Percentiles rank a stretch among this genome's conserved stretches.
These are phyloP conservation scores for Aspergillus sp. DNA, from an alignment of 2,329 filamentous ascomycete genomes.

Conservation along the genomic window DNA sequence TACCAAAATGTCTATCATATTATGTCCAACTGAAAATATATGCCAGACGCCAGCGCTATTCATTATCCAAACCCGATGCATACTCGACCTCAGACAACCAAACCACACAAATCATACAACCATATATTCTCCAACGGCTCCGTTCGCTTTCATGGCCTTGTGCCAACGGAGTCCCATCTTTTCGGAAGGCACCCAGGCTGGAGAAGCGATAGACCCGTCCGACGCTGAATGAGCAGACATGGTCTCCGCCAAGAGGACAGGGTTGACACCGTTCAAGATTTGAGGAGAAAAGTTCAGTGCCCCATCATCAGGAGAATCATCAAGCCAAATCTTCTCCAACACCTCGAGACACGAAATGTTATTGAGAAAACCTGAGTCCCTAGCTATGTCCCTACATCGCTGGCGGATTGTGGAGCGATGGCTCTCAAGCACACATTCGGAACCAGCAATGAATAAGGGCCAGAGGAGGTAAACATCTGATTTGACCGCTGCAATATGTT, in stretches of 20 bases:
- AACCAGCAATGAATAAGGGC: constrained; percentile 87
- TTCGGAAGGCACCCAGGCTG: constrained; percentile 2
- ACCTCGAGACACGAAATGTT: constrained; percentile 84
- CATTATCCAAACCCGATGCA: no score
- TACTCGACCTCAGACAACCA: no score
- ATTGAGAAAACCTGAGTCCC: constrained; percentile 88
- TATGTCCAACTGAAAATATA: no score
- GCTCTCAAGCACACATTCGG: constrained; percentile 78
- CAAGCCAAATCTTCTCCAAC: constrained; percentile 78
- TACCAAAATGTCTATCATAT: no score
- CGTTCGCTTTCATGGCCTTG: constrained; percentile 35
- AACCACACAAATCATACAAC: constrained; percentile 26
- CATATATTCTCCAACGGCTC: constrained; percentile 38
- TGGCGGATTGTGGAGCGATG: constrained; percentile 76
- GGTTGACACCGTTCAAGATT: not conserved
- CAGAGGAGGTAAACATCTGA: constrained; percentile 87
- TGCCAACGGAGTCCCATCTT: constrained; percentile 36
- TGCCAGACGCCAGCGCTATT: no score
- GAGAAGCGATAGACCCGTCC: constrained; percentile 2
- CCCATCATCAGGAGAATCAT: constrained; percentile 15
- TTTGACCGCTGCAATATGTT: constrained; percentile 77
- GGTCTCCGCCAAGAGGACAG: not conserved
- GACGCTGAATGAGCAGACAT: constrained; percentile 6
- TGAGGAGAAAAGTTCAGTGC: not conserved
- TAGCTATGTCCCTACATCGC: constrained; percentile 82